Conservation (phyloP, 176 grass and related monocot genomes). For the Aegilops speltoides region DNA sequence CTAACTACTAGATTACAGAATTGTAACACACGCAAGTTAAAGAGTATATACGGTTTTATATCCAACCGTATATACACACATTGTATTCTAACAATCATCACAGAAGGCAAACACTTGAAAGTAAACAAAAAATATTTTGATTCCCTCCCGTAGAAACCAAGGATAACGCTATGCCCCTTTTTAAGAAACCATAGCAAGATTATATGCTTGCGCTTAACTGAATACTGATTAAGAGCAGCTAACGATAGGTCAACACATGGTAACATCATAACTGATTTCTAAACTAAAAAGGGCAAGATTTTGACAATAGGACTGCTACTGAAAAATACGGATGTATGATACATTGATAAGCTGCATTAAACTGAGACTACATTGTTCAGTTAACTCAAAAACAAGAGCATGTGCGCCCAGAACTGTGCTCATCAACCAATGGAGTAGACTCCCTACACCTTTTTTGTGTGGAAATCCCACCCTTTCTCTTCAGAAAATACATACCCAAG, state of each 20-base stretch:
- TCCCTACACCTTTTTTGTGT: neutral
- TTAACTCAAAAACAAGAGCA: neutral
- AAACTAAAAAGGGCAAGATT: too few relatives aligned
- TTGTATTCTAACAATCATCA: neutral
- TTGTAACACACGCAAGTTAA: too few relatives aligned
- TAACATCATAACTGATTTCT: too few relatives aligned
- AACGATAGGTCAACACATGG: neutral
- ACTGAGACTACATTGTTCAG: neutral
- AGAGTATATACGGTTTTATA: too few relatives aligned
- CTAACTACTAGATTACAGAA: too few relatives aligned
- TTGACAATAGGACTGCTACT: neutral
- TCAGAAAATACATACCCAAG: neutral
- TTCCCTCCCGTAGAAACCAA: constrained; percentile 41
- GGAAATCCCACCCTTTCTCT: neutral
- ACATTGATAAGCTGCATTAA: neutral
- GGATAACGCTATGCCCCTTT: neutral
- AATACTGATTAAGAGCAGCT: constrained; percentile 24
- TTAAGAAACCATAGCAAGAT: neutral
- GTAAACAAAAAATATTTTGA: constrained; percentile 10
- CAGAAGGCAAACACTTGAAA: neutral
- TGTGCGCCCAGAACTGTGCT: neutral
- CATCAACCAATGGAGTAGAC: neutral
- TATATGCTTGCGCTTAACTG: constrained; percentile 23
- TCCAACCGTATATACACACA: too few relatives aligned
- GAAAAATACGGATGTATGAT: neutral